Evolutionary conservation across 2,329 filamentous ascomycete species (phyloP), one percentile per base, ranked within the genome.

Genomic region (Peltaster fructicola): DNA sequence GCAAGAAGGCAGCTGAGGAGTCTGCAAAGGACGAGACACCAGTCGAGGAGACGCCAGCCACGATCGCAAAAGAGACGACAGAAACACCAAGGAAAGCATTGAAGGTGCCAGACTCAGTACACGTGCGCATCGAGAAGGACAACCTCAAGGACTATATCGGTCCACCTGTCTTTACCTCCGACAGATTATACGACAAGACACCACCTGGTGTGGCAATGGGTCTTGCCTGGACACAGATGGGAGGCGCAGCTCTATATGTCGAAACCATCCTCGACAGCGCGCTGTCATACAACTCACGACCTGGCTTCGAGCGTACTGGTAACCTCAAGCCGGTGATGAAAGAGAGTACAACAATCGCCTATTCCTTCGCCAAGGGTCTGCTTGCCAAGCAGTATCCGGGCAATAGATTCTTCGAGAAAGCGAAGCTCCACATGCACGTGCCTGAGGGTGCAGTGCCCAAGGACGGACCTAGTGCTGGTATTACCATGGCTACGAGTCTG

Each of bases 291-390:
- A 65, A 65, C 30, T 85, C 79, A 14, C 66, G 75, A 10, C 76
- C 85, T 5, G 69, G 76, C 10, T 61, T 98, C 20, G 80, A 92
- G 45, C 82, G 84, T 31, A 98, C 88, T 0, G 88, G 88, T 30
- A 95, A 95, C 47, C 64, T 98, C 23, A 88, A 92, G 58, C 69
- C 70, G 9, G 88, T 98, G 18, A 98, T 98, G 90, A 95, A 93
- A 56, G 88, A 98, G 55, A 93, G 84, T 2, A 88, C 82, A 0
- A 63, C 71, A 3, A 93, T 98, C 36, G 90, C 88, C 22, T 95
- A 98, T 59, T 91, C 81, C 0, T 98, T 92, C 45, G 74, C 81
- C 43, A 95, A 95, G 57, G 73, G 81, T 1, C 62, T 85, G 31
- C 73, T 95, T 64, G 82, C 76, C 6, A 74, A 71, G 44, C 58